phyloP scores from a whole-genome alignment of 2,329 filamentous ascomycete species.

The Botryotinia narcissicola region DNA sequence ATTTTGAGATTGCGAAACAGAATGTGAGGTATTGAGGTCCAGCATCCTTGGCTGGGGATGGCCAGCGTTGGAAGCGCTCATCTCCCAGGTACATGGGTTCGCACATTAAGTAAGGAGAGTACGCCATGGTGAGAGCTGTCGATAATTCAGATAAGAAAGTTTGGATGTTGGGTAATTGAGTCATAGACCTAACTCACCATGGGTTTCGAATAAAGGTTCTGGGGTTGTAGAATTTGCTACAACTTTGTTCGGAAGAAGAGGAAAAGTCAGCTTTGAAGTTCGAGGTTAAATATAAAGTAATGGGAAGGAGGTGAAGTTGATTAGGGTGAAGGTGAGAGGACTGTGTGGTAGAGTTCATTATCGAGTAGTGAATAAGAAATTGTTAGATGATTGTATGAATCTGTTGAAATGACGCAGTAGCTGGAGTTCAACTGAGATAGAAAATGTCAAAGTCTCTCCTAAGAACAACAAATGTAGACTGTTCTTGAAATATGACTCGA shows the following conservation, averaged over 20 bases:
- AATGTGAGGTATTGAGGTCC: not conserved
- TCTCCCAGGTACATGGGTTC: not conserved
- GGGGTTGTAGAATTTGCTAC: not conserved
- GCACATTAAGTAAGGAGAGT: not conserved
- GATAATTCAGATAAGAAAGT: not conserved
- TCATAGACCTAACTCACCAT: slow-evolving; percentile 8
- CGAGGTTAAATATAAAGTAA: not conserved
- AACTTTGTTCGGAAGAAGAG: not conserved
- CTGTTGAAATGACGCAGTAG: not conserved
- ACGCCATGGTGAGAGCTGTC: not conserved
- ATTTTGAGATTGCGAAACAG: not conserved
- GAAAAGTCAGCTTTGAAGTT: not conserved
- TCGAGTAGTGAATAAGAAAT: not conserved
- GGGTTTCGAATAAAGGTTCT: not conserved
- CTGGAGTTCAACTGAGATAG: not conserved
- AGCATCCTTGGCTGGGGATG: not conserved
- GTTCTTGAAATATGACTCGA: too few species aligned
- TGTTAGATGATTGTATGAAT: not conserved
- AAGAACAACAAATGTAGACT: not conserved
- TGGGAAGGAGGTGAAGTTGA: not conserved
- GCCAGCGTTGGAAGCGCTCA: slow-evolving; percentile 5
- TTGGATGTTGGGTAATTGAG: not conserved
- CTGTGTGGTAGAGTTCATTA: not conserved
- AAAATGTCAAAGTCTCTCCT: rapidly evolving
- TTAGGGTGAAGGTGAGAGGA: not conserved